Percentiles rank a stretch among this genome's conserved stretches.
These are phyloP conservation scores for Starmerella sirachaensis DNA, from an alignment of 805 yeast species.

Conservation along the genomic window DNA sequence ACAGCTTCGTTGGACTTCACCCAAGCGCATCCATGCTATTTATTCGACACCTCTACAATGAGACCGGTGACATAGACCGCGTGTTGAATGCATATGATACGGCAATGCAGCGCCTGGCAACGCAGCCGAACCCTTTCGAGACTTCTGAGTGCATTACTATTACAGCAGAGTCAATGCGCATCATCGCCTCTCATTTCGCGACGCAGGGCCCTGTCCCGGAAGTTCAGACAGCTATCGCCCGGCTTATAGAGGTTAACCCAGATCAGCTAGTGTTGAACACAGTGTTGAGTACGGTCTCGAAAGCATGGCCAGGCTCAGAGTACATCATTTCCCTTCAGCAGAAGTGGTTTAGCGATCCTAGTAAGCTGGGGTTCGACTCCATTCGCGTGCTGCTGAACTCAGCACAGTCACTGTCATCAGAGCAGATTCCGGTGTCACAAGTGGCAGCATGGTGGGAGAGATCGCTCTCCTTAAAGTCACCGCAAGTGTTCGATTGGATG, in stretches of 20 bases:
- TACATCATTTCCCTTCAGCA: constrained; percentile 15
- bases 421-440: constrained; percentile 2
- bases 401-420: constrained; percentile 6
- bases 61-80: constrained; percentile 8
- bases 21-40: constrained; percentile 23
- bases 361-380: constrained; percentile 14
- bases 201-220: constrained; percentile 15
- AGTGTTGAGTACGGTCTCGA: constrained; percentile 14
- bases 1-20: constrained; percentile 18
- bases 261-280: constrained; percentile 15
- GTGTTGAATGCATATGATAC: constrained; percentile 13
- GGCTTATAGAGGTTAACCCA: constrained; percentile 7
- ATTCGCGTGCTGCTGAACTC: constrained; percentile 20
- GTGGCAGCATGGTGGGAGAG: constrained; percentile 18
- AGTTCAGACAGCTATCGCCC: constrained; percentile 5
- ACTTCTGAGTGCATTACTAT: constrained; percentile 15
- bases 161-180: constrained; percentile 13
- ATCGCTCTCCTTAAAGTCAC: constrained; percentile 8
- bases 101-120: constrained; percentile 10
- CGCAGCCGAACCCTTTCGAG: constrained; percentile 4
- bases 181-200: constrained; percentile 14
- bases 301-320: constrained; percentile 19
- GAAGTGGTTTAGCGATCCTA: constrained; percentile 1
- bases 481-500: constrained; percentile 21
- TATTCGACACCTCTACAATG: constrained; percentile 10